Conservation (phyloP, 306 rosid species). For the Cyamopsis tetragonoloba region DNA sequence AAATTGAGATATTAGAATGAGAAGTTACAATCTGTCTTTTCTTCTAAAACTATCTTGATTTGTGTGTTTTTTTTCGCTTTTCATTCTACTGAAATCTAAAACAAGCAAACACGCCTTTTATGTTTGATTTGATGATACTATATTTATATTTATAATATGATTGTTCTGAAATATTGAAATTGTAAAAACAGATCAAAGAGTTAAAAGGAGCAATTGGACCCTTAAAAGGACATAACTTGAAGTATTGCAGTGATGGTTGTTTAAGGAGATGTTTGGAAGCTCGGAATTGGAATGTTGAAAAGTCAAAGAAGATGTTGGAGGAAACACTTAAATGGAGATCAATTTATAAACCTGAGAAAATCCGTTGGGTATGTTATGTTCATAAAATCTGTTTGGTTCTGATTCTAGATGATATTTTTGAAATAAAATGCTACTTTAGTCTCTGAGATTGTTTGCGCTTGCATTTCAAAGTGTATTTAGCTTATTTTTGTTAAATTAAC, state of each 20-base stretch:
- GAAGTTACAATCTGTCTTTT: too few relatives aligned
- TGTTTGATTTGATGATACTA: slow-evolving; percentile 4
- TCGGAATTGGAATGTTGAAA: slow-evolving; percentile 76
- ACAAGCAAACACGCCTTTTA: too few relatives aligned
- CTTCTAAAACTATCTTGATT: too few relatives aligned
- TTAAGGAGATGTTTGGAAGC: slow-evolving; percentile 74
- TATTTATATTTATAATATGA: too few relatives aligned
- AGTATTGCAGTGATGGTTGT: slow-evolving; percentile 68
- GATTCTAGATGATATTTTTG: background rate
- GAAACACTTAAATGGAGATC: slow-evolving; percentile 81
- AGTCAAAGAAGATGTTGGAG: slow-evolving; percentile 71
- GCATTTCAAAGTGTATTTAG: too few relatives aligned
- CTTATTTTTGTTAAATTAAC: too few relatives aligned
- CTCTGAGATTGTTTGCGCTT: too few relatives aligned
- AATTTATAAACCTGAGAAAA: slow-evolving; percentile 74
- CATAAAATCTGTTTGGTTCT: too few relatives aligned
- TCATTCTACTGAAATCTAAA: too few relatives aligned
- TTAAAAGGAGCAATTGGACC: slow-evolving; percentile 65
- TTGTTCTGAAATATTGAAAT: background rate
- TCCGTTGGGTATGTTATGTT: slow-evolving; percentile 80
- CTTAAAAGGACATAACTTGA: slow-evolving; percentile 54
- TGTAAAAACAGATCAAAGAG: slow-evolving; percentile 52
- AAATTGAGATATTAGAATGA: too few relatives aligned
- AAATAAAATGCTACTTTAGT: too few relatives aligned
- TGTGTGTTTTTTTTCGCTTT: too few relatives aligned